Evolutionary conservation across 2,329 filamentous ascomycete species (phyloP).

Genomic region (Sporothrix inflata): DNA sequence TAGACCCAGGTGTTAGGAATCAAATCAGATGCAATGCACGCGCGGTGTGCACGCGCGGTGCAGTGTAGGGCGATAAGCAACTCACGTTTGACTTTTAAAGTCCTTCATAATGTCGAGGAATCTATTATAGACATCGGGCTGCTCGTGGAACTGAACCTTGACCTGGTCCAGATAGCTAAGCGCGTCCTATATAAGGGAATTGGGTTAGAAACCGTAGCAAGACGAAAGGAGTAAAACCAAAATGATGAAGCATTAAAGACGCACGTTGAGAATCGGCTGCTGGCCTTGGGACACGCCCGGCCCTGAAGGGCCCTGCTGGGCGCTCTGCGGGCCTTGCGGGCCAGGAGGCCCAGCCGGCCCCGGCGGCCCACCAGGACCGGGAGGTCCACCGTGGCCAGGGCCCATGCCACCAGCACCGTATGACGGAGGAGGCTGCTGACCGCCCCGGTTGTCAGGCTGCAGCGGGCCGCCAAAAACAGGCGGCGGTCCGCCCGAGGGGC

Average conservation of each 20-base stretch:
- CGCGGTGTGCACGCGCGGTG: too few species aligned
- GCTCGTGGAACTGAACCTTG: constrained; percentile 95
- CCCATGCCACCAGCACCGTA: constrained; percentile 51
- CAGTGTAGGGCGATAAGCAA: constrained; percentile 33
- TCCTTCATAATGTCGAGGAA: constrained; percentile 99
- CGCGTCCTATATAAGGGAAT: constrained; percentile 58
- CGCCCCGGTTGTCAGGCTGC: constrained; percentile 61
- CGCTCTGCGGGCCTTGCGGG: constrained; percentile 6
- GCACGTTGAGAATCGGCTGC: constrained; percentile 78
- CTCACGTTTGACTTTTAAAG: constrained; percentile 95
- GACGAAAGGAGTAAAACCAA: too few species aligned
- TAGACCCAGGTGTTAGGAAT: constrained; percentile 38
- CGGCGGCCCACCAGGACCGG: constrained; percentile 36
- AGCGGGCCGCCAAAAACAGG: constrained; percentile 72
- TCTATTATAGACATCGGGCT: constrained; percentile 94
- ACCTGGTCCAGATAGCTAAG: constrained; percentile 97
- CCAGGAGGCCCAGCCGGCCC: neutral
- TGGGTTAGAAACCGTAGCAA: neutral
- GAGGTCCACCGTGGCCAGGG: constrained; percentile 42
- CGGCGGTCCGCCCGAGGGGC: constrained; percentile 61
- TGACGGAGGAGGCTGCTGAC: constrained; percentile 62
- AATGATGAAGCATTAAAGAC: constrained; percentile 37
- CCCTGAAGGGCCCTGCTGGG: constrained; percentile 42
- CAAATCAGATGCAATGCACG: neutral
- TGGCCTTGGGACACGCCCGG: constrained; percentile 72